A percentile compares a stretch with the other conserved stretches of the same genome.
Conservation (phyloP, 2,329 filamentous ascomycete species). For the Fusarium tjaetaba region DNA sequence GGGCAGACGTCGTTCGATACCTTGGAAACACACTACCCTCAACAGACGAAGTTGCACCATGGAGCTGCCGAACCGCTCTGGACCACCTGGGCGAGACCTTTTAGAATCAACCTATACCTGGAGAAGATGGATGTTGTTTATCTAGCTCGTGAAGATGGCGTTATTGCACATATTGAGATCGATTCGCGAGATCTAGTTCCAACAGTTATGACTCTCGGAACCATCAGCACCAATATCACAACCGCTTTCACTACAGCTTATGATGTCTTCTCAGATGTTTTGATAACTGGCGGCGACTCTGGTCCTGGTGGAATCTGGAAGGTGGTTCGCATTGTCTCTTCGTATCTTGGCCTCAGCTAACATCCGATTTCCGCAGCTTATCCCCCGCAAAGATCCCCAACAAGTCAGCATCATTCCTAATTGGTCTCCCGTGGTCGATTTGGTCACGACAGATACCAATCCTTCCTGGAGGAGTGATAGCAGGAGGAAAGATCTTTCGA, state of each 20-base stretch:
- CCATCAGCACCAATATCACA: conserved; percentile 77
- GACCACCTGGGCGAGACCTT: conserved; percentile 85
- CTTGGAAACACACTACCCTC: conserved; percentile 54
- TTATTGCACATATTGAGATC: conserved; percentile 78
- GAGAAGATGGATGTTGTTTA: conserved; percentile 81
- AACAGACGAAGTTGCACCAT: conserved; percentile 57
- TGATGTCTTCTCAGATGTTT: conserved; percentile 75
- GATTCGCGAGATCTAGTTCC: conserved; percentile 65
- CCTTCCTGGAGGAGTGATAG: conserved; percentile 36
- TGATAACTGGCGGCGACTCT: conserved; percentile 81
- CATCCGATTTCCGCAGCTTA: conserved; percentile 51
- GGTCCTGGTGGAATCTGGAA: conserved; percentile 81
- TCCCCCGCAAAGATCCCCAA: conserved; percentile 62
- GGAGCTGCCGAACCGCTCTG: conserved; percentile 69
- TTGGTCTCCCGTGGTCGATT: conserved; percentile 69
- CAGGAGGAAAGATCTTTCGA: neutral
- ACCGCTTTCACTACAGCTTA: conserved; percentile 83
- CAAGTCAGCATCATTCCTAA: conserved; percentile 65
- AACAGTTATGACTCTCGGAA: conserved; percentile 68
- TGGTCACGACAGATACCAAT: conserved; percentile 58
- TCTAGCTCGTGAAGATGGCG: conserved; percentile 87
- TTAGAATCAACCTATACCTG: conserved; percentile 71
- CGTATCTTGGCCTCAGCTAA: conserved; percentile 6
- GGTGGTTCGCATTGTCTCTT: conserved; percentile 54
- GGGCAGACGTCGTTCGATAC: conserved; percentile 60